These are phyloP conservation scores for Suhomyces kilbournensis DNA, from an alignment of 805 yeast genomes.

Conservation along the genomic window DNA sequence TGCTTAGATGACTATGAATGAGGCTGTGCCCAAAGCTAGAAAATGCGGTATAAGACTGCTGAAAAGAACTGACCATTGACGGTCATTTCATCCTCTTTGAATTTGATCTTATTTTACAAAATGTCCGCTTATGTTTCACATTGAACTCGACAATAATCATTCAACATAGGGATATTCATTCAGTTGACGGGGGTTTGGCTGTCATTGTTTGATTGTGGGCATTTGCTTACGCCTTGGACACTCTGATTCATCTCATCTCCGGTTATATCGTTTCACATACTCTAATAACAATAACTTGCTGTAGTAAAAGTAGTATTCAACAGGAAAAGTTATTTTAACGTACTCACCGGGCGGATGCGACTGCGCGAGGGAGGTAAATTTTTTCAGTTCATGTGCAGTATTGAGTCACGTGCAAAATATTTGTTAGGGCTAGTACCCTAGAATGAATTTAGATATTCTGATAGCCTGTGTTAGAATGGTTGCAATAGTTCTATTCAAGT, in stretches of 20 bases:
- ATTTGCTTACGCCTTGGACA: not conserved
- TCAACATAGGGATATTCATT: too few species aligned
- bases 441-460: too few species aligned
- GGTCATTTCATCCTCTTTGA: too few species aligned
- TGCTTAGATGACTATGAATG: not conserved
- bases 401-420: not conserved
- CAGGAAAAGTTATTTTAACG: conserved; percentile 4
- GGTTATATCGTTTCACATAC: not conserved
- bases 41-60: too few species aligned
- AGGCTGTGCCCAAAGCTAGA: not conserved
- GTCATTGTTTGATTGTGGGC: not conserved
- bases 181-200: too few species aligned
- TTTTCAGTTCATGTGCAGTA: conserved; percentile 3
- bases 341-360: conserved; percentile 4
- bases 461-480: too few species aligned
- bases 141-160: not conserved
- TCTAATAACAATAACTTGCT: conserved; percentile 3
- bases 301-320: conserved; percentile 1
- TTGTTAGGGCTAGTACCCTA: conserved; percentile 3
- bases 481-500: not conserved
- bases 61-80: too few species aligned
- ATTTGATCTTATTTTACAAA: not conserved
- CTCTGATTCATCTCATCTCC: not conserved
- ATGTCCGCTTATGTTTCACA: not conserved
- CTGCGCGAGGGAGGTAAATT: conserved; percentile 4